phyloP scores from a whole-genome alignment of 1,284 basidiomycete genomes.

The Xerocomus minutiporus region DNA sequence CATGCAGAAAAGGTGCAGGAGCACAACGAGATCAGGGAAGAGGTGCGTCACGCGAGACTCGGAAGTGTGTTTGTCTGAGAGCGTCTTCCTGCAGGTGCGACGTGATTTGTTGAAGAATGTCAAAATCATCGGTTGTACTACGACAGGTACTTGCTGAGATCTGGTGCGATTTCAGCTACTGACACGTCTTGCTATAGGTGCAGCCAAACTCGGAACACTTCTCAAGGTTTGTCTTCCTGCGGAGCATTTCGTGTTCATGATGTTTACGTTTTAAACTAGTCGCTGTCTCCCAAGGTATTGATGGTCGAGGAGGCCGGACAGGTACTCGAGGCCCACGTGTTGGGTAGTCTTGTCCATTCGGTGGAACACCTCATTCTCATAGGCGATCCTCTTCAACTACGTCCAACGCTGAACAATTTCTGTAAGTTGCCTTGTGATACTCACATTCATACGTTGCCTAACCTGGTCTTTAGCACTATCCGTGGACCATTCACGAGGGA shows the following conservation, averaged over 20 bases:
- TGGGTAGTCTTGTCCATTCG: constrained; percentile 57
- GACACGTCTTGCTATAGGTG: constrained; percentile 40
- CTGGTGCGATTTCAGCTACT: not conserved
- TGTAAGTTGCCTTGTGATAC: constrained; percentile 36
- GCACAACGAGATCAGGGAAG: constrained; percentile 35
- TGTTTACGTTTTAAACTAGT: constrained; percentile 33
- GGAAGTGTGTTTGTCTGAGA: constrained; percentile 3
- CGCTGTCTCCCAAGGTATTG: constrained; percentile 49
- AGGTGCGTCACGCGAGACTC: constrained; percentile 29
- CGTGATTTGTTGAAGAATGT: constrained; percentile 46
- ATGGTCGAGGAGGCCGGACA: constrained; percentile 73
- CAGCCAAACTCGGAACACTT: constrained; percentile 57
- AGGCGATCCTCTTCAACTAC: constrained; percentile 67
- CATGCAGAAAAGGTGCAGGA: constrained; percentile 30
- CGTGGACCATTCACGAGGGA: constrained; percentile 47
- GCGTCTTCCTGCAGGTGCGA: constrained; percentile 15
- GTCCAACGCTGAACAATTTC: constrained; percentile 63
- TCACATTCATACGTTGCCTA: not conserved
- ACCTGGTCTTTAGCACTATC: constrained; percentile 41
- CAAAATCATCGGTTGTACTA: constrained; percentile 69
- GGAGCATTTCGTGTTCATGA: not conserved
- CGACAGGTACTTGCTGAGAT: constrained; percentile 43
- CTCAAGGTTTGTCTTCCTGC: constrained; percentile 41
- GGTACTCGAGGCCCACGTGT: constrained; percentile 69
- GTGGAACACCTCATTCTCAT: constrained; percentile 64